phyloP scores from a whole-genome alignment of 768 basidiomycete genomes.

The Dentipellis fragilis region DNA sequence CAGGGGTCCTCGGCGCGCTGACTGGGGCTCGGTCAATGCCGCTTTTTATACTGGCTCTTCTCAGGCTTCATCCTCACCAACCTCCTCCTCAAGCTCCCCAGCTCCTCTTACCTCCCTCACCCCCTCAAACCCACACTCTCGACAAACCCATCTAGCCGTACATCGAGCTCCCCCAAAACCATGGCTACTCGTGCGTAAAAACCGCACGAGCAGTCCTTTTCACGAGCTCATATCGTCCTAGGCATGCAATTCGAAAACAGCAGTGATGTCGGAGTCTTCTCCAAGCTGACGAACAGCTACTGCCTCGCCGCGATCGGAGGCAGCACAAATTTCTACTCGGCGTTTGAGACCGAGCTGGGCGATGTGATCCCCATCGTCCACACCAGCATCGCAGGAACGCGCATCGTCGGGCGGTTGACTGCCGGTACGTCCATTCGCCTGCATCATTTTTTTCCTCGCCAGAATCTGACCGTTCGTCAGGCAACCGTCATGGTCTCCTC shows the following conservation, averaged over 20 bases:
- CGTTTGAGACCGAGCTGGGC: constrained; percentile 88
- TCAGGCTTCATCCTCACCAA: neutral
- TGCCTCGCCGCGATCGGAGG: constrained; percentile 90
- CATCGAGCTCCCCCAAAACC: constrained; percentile 12
- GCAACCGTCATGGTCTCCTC: constrained; percentile 94
- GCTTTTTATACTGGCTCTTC: neutral
- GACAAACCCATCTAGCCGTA: neutral
- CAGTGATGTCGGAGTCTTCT: constrained; percentile 93
- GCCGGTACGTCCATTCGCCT: constrained; percentile 48
- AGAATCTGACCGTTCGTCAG: constrained; percentile 25
- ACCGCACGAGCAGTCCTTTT: neutral
- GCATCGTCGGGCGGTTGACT: constrained; percentile 87
- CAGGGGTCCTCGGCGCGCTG: neutral
- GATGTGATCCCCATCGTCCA: constrained; percentile 95
- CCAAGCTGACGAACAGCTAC: constrained; percentile 97
- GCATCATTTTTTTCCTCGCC: neutral
- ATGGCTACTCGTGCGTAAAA: constrained; percentile 61
- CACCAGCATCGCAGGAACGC: constrained; percentile 88
- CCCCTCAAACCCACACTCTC: neutral
- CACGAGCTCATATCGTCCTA: constrained; percentile 19
- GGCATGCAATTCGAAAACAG: constrained; percentile 91
- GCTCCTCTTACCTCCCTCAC: neutral
- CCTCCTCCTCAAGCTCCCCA: neutral
- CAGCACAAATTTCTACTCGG: constrained; percentile 95
- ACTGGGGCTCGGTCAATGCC: neutral